A percentile compares a stretch with the other conserved stretches of the same genome.
Conservation (phyloP, 805 yeast genomes). For the Ogataea kodamae region DNA sequence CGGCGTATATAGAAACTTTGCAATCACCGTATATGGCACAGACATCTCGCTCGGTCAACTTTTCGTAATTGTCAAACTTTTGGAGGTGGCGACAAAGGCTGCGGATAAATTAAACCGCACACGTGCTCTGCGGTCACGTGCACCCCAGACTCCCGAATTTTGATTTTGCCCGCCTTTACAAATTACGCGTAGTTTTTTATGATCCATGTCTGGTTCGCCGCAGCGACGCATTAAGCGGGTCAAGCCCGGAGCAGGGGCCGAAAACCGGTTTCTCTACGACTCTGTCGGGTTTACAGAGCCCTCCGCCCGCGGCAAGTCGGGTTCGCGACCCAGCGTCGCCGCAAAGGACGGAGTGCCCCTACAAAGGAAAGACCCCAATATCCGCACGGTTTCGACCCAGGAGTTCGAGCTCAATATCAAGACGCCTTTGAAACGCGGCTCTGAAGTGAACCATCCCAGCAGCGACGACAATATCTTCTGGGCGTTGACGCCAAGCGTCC, state of each 20-base stretch:
- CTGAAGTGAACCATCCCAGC: conserved; percentile 23
- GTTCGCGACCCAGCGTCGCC: conserved; percentile 1
- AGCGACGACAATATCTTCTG: conserved; percentile 38
- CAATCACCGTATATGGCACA: conserved; percentile 30
- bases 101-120: no score
- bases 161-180: not conserved
- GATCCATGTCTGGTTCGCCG: conserved; percentile 14
- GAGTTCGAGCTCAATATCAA: conserved; percentile 19
- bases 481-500: conserved; percentile 38
- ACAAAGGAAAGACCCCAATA: conserved; percentile 22
- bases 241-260: conserved; percentile 4
- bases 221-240: conserved; percentile 10
- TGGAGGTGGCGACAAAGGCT: no score
- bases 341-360: conserved; percentile 6
- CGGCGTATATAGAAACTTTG: conserved; percentile 32
- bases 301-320: conserved; percentile 7
- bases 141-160: no score
- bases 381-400: conserved; percentile 16
- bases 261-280: conserved; percentile 1
- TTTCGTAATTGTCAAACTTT: not conserved
- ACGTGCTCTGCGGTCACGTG: not conserved
- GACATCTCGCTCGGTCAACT: conserved; percentile 14
- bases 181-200: conserved; percentile 7
- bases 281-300: conserved; percentile 14
- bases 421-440: conserved; percentile 19